Evolutionary conservation across 2,329 filamentous ascomycete genomes (phyloP).

Genomic region (Metarhizium humberi): DNA sequence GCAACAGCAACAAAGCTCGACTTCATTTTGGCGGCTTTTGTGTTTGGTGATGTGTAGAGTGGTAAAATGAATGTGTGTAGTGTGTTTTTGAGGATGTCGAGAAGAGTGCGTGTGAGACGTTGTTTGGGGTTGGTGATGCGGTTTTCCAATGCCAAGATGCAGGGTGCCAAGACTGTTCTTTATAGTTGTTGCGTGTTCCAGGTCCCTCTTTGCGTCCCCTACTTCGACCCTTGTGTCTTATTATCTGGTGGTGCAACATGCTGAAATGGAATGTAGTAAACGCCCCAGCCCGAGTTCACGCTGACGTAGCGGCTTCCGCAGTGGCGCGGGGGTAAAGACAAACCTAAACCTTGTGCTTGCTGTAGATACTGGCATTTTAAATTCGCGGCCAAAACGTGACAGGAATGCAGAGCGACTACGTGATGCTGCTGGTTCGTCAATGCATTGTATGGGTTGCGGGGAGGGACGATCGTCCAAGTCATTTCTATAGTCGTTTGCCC

Average conservation of each 20-base stretch:
- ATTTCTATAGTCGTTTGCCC: too few species aligned
- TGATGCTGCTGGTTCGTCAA: too few species aligned
- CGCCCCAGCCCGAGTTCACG: neutral
- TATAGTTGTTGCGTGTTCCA: neutral
- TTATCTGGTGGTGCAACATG: neutral
- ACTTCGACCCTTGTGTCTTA: neutral
- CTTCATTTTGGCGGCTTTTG: conserved; percentile 4
- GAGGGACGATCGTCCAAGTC: too few species aligned
- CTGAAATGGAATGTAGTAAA: neutral
- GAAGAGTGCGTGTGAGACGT: neutral
- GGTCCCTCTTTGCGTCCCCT: neutral
- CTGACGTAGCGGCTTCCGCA: neutral
- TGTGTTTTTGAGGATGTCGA: neutral
- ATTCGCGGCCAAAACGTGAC: too few species aligned
- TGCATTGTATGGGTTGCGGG: too few species aligned
- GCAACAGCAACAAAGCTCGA: neutral
- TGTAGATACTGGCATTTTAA: too few species aligned
- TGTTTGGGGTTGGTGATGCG: neutral
- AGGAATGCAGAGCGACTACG: too few species aligned
- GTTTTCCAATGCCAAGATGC: neutral
- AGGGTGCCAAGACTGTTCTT: neutral
- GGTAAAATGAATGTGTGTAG: neutral
- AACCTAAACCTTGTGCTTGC: too few species aligned
- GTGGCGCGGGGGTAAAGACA: too few species aligned
- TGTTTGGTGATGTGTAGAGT: neutral